These are phyloP conservation scores for Aspergillus pseudoterreus DNA, from an alignment of 2,329 filamentous ascomycete genomes.

Conservation along the genomic window DNA sequence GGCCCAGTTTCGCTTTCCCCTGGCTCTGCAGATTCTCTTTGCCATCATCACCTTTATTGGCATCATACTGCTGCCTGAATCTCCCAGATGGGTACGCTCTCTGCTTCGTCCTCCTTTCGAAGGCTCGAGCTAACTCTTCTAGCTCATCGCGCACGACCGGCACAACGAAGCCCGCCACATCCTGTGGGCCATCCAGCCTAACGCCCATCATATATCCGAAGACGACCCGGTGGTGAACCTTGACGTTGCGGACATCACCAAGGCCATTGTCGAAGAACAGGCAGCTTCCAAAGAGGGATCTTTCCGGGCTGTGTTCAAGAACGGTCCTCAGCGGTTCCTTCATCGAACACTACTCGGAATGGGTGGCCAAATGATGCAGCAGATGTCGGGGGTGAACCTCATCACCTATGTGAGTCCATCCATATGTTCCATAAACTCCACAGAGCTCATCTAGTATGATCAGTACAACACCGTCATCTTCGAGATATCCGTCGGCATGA, in stretches of 20 bases:
- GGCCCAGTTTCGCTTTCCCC: conserved; percentile 30
- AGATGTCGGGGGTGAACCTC: conserved; percentile 27
- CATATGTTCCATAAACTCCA: neutral
- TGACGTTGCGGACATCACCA: conserved; percentile 20
- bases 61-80: conserved; percentile 41
- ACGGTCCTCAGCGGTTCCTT: conserved; percentile 22
- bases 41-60: conserved; percentile 23
- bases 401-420: conserved; percentile 22
- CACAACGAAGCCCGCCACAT: conserved; percentile 34
- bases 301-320: conserved; percentile 21
- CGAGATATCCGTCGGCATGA: conserved; percentile 43
- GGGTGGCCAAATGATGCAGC: conserved; percentile 33
- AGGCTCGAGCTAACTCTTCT: neutral
- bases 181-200: conserved; percentile 32
- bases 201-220: conserved; percentile 18
- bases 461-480: conserved; percentile 43
- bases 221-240: conserved; percentile 24
- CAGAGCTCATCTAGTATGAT: conserved; percentile 1
- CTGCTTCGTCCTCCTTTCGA: neutral
- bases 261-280: conserved; percentile 21
- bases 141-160: conserved; percentile 32
- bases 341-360: conserved; percentile 25
- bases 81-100: conserved; percentile 35
- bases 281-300: conserved; percentile 20
- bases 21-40: conserved; percentile 32